Base-by-base conservation (phyloP, 768 basidiomycete species). In the Trametes gibbosa region DNA sequence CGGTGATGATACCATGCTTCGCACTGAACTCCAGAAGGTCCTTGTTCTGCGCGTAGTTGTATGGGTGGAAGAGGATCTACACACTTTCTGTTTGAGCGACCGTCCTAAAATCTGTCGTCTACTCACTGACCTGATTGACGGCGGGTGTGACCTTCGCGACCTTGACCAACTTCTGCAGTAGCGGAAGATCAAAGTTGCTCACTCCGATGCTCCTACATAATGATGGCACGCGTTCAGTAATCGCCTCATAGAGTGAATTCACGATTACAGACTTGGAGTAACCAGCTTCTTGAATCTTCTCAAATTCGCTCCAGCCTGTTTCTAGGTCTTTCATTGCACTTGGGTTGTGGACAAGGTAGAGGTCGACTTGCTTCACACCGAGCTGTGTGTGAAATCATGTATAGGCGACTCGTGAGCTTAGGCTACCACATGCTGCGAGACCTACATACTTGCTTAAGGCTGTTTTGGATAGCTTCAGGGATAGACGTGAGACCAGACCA, bases 291-390 rank as follows among this genome's bases (percentile, higher is more conserved):
- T 80, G 77, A 25, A 85, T 72, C 32, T 75, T 73, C 64, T 87
- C 86, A 58, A 88, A 80, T 46, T 81, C 76, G 51, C 70, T 70
- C 88, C 88, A 90, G 65, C 52, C 62, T 4, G 3, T 61, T 63
- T 53, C 77, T 73, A 60, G 79, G 14, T 69, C 57, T 13, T 34
- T 37, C 8, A 77, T 62, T 9, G 61, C 0, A 0, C 6, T 21
- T 1, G 87, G 85, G 3, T 41, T 41, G 63, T 91, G 89, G 40
- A 90, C 81, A 42, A 91, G 81, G 72, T 90, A 91, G 10, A 91
- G 70, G 66, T 91, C 87, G 5, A 91, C 74, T 35, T 82, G 77
- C 50, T 78, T 73, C 13, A 89, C 63, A 0, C 81, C 83, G 10
- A 91, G 80, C 87, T 90, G 62, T 25, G 29, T 27, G n/a, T 24